These are phyloP conservation scores for Fusarium lyarnte DNA, from an alignment of 2,329 filamentous ascomycete genomes.

Conservation along the genomic window DNA sequence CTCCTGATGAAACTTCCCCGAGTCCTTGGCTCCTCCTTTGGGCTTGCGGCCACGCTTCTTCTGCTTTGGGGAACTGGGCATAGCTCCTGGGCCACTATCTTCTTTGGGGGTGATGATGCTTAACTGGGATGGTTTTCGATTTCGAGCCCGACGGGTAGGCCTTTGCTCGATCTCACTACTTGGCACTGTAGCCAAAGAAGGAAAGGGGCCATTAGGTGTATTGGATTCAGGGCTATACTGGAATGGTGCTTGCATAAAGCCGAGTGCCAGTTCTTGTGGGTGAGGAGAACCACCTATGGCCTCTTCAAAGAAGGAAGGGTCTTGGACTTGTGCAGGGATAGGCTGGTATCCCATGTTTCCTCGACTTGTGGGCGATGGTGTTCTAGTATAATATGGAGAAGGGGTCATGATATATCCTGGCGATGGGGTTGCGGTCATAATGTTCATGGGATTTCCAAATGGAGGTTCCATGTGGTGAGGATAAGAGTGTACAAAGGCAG, in stretches of 20 bases:
- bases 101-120: slow-evolving; percentile 17
- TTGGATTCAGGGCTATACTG: slow-evolving; percentile 21
- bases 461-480: slow-evolving; percentile 30
- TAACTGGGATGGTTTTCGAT: slow-evolving; percentile 19
- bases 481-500: slow-evolving; percentile 34
- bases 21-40: slow-evolving; percentile 28
- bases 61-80: slow-evolving; percentile 15
- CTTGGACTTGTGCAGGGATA: slow-evolving; percentile 27
- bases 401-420: slow-evolving; percentile 33
- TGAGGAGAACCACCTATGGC: slow-evolving; percentile 36
- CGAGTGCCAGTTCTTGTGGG: slow-evolving; percentile 30
- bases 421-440: slow-evolving; percentile 26
- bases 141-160: slow-evolving; percentile 5
- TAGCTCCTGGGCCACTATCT: not conserved
- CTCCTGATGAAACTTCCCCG: slow-evolving; percentile 3
- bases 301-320: slow-evolving; percentile 42
- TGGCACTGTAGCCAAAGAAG: slow-evolving; percentile 11
- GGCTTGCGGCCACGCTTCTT: slow-evolving; percentile 44
- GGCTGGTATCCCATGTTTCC: slow-evolving; percentile 31
- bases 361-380: slow-evolving; percentile 33
- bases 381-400: slow-evolving; percentile 35
- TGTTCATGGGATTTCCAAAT: slow-evolving; percentile 22
- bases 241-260: slow-evolving; percentile 25
- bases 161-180: slow-evolving; percentile 24
- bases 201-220: not conserved